Conservation (phyloP, 108 stramenopile species). For the Nitzschia palea region DNA sequence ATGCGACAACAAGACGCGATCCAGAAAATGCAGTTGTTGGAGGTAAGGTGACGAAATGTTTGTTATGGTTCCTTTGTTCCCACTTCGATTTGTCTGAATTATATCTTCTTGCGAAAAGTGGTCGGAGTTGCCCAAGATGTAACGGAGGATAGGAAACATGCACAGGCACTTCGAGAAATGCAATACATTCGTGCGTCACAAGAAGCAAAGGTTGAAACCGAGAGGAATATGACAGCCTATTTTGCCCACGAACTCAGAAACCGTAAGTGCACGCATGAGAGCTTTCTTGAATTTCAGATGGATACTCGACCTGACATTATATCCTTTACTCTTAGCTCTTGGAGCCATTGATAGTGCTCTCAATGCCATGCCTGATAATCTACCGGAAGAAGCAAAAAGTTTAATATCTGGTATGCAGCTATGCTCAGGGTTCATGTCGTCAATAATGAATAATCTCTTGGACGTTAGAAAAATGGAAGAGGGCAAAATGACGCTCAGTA, state of each 20-base stretch:
- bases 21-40: slow-evolving; percentile 52
- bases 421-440: slow-evolving; percentile 67
- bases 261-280: slow-evolving; percentile 10
- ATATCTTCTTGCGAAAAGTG: no score
- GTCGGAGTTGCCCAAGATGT: slow-evolving; percentile 71
- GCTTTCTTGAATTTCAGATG: background rate
- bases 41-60: slow-evolving; percentile 35
- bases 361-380: slow-evolving; percentile 54
- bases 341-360: slow-evolving; percentile 69
- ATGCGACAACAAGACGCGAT: slow-evolving; percentile 67
- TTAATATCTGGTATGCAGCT: slow-evolving; percentile 61
- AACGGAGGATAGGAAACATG: slow-evolving; percentile 58
- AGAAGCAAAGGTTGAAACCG: slow-evolving; percentile 74
- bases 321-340: slow-evolving; percentile 25
- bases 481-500: slow-evolving; percentile 56
- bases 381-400: slow-evolving; percentile 40
- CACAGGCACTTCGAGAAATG: slow-evolving; percentile 57
- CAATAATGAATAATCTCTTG: slow-evolving; percentile 74
- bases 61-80: no score
- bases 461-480: slow-evolving; percentile 78
- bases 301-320: background rate
- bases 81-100: background rate
- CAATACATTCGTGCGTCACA: slow-evolving; percentile 57
- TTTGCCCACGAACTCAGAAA: slow-evolving; percentile 76
- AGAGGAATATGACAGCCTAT: slow-evolving; percentile 77